Evolutionary conservation across 176 grass and related monocot genomes (phyloP).

Genomic region (Raddia distichophylla): DNA sequence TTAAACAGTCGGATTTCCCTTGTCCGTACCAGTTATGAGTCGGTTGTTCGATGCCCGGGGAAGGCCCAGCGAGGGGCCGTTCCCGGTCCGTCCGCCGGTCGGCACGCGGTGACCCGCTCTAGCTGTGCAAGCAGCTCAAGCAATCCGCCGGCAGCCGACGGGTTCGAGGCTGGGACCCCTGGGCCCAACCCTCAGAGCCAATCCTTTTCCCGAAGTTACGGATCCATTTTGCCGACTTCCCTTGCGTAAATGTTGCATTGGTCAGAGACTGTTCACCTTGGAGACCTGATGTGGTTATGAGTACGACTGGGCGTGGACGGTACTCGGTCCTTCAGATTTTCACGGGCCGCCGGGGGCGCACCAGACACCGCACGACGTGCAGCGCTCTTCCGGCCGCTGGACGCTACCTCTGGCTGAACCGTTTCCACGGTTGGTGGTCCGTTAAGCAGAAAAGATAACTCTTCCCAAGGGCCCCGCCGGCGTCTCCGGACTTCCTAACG

Average conservation of each 20-base stretch:
- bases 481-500: too few species aligned
- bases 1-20: constrained; percentile 80
- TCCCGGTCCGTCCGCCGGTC: too few species aligned
- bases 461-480: too few species aligned
- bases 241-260: constrained; percentile 35
- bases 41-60: constrained; percentile 57
- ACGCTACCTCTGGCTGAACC: too few species aligned
- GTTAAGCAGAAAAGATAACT: too few species aligned
- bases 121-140: constrained; percentile 39
- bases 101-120: constrained; percentile 22
- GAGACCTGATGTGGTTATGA: too few species aligned
- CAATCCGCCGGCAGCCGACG: constrained; percentile 33
- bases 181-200: constrained; percentile 66
- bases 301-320: constrained; percentile 44
- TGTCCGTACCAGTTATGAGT: constrained; percentile 66
- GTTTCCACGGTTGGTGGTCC: too few species aligned
- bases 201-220: constrained; percentile 85
- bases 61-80: constrained; percentile 22
- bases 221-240: constrained; percentile 83
- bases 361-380: too few species aligned
- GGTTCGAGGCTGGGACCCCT: constrained; percentile 61
- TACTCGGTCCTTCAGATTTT: constrained; percentile 62
- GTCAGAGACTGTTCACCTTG: neutral
- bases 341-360: too few species aligned
- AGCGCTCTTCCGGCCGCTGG: too few species aligned